Percentiles rank a stretch among this genome's conserved stretches.
phyloP scores from a whole-genome alignment of 2,329 filamentous ascomycete genomes.

The Aciculosporium take region DNA sequence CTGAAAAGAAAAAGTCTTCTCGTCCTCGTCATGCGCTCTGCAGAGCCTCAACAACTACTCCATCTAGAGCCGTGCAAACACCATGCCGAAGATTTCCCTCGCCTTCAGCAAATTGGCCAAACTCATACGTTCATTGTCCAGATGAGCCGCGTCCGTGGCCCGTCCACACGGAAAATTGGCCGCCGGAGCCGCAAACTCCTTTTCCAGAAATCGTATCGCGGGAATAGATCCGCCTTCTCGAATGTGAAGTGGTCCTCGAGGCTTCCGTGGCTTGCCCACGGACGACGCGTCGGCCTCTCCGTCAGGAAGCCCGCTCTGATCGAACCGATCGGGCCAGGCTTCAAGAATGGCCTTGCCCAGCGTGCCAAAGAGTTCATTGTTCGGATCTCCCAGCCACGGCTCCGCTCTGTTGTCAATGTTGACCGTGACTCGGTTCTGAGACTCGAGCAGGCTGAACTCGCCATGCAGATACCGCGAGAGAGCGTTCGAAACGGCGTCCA shows the following conservation, averaged over 20 bases:
- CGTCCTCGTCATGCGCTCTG: background rate
- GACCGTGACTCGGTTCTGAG: slow-evolving; percentile 66
- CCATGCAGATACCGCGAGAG: slow-evolving; percentile 53
- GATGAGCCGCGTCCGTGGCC: slow-evolving; percentile 82
- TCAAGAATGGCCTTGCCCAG: slow-evolving; percentile 73
- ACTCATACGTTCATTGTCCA: slow-evolving; percentile 88
- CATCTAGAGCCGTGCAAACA: slow-evolving; percentile 54
- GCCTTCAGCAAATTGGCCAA: slow-evolving; percentile 82
- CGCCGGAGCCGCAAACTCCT: slow-evolving; percentile 80
- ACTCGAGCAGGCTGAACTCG: slow-evolving; percentile 61
- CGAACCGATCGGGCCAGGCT: slow-evolving; percentile 57
- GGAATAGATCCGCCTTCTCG: slow-evolving; percentile 92
- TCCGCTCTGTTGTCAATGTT: slow-evolving; percentile 88
- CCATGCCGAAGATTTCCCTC: slow-evolving; percentile 75
- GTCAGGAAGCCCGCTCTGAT: slow-evolving; percentile 3
- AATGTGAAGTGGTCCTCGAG: slow-evolving; percentile 71
- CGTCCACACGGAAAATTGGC: slow-evolving; percentile 91
- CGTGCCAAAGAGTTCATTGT: slow-evolving; percentile 80
- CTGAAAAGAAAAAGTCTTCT: background rate
- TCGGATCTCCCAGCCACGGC: slow-evolving; percentile 87
- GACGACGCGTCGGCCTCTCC: slow-evolving; percentile 6
- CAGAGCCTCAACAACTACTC: background rate
- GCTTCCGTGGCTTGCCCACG: slow-evolving; percentile 11
- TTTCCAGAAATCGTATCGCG: slow-evolving; percentile 84
- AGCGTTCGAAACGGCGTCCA: slow-evolving; percentile 56